phyloP scores from a whole-genome alignment of 208 protist species.

The Vickermania ingenoplastis region DNA sequence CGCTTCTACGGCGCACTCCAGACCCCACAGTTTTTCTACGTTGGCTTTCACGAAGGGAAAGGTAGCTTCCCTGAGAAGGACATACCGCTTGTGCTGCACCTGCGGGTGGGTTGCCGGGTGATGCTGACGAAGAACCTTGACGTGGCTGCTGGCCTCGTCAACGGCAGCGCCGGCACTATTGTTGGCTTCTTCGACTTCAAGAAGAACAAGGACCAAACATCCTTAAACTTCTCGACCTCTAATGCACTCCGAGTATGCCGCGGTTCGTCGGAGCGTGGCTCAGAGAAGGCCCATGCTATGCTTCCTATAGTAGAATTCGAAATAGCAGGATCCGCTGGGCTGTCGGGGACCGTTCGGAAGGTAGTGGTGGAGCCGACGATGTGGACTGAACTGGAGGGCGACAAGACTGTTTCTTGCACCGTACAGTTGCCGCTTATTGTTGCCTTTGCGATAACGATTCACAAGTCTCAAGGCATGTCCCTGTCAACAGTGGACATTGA shows the following conservation, averaged over 20 bases:
- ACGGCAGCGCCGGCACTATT: conserved; percentile 72
- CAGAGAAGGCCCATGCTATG: conserved; percentile 20
- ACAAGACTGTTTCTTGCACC: conserved; percentile 24
- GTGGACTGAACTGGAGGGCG: conserved; percentile 58
- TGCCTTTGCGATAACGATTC: conserved; percentile 94
- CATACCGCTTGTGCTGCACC: conserved; percentile 23
- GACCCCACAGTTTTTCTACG: conserved; percentile 35
- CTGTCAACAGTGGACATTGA: conserved; percentile 79
- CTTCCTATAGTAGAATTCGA: conserved; percentile 57
- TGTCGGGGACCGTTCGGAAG: conserved; percentile 7
- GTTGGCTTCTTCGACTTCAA: conserved; percentile 50
- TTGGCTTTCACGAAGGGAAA: conserved; percentile 34
- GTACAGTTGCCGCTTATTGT: conserved; percentile 90
- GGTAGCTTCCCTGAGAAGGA: conserved; percentile 23
- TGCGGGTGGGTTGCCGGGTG: conserved; percentile 72
- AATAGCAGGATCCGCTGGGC: conserved; percentile 8
- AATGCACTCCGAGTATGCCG: conserved; percentile 15
- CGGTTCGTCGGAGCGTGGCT: conserved; percentile 12
- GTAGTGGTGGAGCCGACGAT: conserved; percentile 69
- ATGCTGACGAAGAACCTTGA: conserved; percentile 86
- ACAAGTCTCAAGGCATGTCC: conserved; percentile 95
- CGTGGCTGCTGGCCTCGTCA: conserved; percentile 47
- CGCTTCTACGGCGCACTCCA: conserved; percentile 41
- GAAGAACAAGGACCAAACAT: conserved; percentile 20
- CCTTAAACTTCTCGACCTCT: too few relatives aligned